These are phyloP conservation scores for Aspergillus nomiae DNA, from an alignment of 2,329 filamentous ascomycete species.

Conservation along the genomic window DNA sequence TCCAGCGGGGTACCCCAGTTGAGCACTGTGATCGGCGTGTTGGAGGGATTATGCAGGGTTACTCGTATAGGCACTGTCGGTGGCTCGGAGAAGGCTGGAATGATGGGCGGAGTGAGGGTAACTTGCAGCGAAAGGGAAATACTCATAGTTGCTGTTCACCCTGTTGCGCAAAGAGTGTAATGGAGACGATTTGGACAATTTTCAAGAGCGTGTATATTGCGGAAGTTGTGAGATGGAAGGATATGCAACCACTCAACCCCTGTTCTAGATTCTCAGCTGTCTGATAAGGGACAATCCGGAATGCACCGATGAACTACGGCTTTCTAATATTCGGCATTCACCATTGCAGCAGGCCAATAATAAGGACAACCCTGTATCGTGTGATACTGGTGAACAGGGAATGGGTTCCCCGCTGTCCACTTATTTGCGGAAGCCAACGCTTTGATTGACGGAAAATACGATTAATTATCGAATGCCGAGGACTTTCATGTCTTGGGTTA, in stretches of 20 bases:
- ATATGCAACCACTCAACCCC: not conserved
- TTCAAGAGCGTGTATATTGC: not conserved
- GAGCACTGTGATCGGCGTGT: slow-evolving; percentile 34
- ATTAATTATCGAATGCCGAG: not conserved
- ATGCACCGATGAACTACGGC: not conserved
- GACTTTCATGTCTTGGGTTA: not conserved
- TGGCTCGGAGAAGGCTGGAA: slow-evolving; percentile 14
- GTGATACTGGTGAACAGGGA: not conserved
- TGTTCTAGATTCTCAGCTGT: not conserved
- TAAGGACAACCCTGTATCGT: not conserved
- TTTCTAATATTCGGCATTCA: not conserved
- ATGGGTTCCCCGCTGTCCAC: not conserved
- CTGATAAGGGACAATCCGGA: slow-evolving; percentile 1
- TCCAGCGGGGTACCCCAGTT: slow-evolving; percentile 43
- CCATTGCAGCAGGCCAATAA: not conserved
- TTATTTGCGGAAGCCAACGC: not conserved
- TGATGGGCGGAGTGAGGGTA: slow-evolving; percentile 17
- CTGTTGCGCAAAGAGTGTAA: not conserved
- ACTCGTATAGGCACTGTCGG: slow-evolving; percentile 29
- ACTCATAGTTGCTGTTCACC: not conserved
- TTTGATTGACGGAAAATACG: not conserved
- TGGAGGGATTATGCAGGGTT: slow-evolving; percentile 30
- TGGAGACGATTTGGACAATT: too few relatives aligned
- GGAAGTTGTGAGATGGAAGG: not conserved
- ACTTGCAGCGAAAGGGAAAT: slow-evolving; percentile 16